Evolutionary conservation across 345 rosid species (phyloP).

Genomic region (Populus simonii): DNA sequence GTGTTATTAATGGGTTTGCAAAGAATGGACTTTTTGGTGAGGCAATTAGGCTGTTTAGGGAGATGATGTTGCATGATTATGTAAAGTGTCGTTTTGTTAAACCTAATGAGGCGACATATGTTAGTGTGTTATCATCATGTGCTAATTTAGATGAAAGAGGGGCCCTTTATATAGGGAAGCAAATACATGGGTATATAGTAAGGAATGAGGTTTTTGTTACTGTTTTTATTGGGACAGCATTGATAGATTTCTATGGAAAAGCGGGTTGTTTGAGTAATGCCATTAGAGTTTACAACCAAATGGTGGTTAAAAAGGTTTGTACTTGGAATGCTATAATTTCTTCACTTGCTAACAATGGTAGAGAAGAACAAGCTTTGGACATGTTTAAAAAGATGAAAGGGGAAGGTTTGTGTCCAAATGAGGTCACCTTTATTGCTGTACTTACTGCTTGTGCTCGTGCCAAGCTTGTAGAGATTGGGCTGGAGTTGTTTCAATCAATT

Average conservation of each 20-base stretch:
- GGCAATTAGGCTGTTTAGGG: constrained; percentile 42
- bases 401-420: constrained; percentile 44
- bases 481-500: constrained; percentile 43
- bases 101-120: constrained; percentile 71
- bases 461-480: constrained; percentile 45
- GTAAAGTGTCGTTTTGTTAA: constrained; percentile 17
- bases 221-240: constrained; percentile 48
- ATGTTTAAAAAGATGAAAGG: constrained; percentile 59
- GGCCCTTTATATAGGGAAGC: constrained; percentile 49
- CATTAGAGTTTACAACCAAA: constrained; percentile 30
- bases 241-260: constrained; percentile 69
- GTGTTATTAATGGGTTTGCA: constrained; percentile 57
- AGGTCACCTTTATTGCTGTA: constrained; percentile 57
- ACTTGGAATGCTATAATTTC: constrained; percentile 75
- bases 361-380: constrained; percentile 42
- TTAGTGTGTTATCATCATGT: constrained; percentile 55
- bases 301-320: constrained; percentile 40
- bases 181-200: constrained; percentile 54
- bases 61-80: constrained; percentile 37
- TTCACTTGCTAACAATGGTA: constrained; percentile 53
- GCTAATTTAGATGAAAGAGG: constrained; percentile 48
- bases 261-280: constrained; percentile 41
- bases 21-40: constrained; percentile 37
- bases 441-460: constrained; percentile 69
- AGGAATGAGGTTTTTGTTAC: constrained; percentile 37